Evolutionary conservation across 768 basidiomycete genomes (phyloP).

Genomic region (Naganishia randhawae): DNA sequence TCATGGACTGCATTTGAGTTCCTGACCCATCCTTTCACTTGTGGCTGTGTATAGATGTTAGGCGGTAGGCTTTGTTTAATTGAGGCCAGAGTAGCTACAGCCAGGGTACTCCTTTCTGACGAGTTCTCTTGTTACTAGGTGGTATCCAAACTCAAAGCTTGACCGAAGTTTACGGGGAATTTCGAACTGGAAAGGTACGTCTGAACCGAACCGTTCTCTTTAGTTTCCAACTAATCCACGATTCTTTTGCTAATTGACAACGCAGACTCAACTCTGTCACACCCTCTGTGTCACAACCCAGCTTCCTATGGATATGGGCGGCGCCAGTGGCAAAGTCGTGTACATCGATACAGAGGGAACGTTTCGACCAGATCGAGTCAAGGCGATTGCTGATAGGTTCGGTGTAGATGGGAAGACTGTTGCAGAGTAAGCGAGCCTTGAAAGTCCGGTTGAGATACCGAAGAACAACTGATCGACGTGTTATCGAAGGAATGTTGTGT

Average conservation of each 20-base stretch:
- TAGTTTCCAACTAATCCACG: not conserved
- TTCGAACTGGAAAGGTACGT: slow-evolving; percentile 68
- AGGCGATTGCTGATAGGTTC: slow-evolving; percentile 84
- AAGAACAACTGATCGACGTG: not conserved
- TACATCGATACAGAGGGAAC: slow-evolving; percentile 44
- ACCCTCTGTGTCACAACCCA: slow-evolving; percentile 90
- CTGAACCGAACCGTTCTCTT: not conserved
- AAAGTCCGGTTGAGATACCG: not conserved
- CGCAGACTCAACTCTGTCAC: slow-evolving; percentile 85
- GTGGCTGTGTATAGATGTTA: not conserved
- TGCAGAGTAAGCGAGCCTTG: slow-evolving; percentile 67
- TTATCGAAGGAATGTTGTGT: slow-evolving; percentile 26
- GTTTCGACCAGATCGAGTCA: slow-evolving; percentile 89
- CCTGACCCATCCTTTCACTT: not conserved
- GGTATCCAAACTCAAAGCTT: slow-evolving; percentile 90
- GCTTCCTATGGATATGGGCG: slow-evolving; percentile 81
- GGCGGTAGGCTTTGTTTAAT: not conserved
- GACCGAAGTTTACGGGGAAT: slow-evolving; percentile 95
- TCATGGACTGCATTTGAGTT: too few relatives aligned
- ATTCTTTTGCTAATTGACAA: slow-evolving; percentile 53
- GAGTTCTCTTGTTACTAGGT: slow-evolving; percentile 54
- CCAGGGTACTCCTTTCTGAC: not conserved
- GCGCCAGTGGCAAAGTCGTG: slow-evolving; percentile 68
- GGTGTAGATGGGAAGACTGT: slow-evolving; percentile 72
- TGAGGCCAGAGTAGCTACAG: not conserved